Base-by-base conservation (phyloP, 2,329 filamentous ascomycete species). In the Rutstroemia sydowiana region DNA sequence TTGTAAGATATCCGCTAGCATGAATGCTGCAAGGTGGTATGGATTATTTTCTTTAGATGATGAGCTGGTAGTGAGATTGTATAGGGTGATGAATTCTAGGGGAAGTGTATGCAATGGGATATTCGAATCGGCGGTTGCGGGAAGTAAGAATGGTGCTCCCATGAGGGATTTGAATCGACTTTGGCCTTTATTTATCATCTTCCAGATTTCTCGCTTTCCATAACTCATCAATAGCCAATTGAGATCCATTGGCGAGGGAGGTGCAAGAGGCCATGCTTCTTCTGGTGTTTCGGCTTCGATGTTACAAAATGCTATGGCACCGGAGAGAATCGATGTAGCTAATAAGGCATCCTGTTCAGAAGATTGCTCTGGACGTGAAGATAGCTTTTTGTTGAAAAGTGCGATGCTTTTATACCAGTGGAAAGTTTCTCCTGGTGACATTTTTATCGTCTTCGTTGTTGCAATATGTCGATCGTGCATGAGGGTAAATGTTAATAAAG, bases 201-300 rank as follows among this genome's bases (percentile, higher is more conserved):
- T 61, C 73, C 74, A 81, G 1, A 84, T 68, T 3, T 71, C 70
- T 48, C 69, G 72, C 64, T 84, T 84, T 0, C 77, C 77, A 11
- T 77, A 71, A 52, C 70, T 73, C 62, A 84, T 72, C 45, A 69
- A 75, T 2, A 84, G 61, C 81, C 81, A 85, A 58, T 77, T 71
- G 1, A 84, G 67, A 55, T 82, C 77, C 1, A 66, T 60, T 0
- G 67, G 54, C 0, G 67, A 67, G 0, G 68, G 62, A 2, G 66
- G 56, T 34, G 70, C 74, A 1, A 85, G 65, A 0, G 81, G 81
- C 81, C 81, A 85, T 2, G 75, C 70, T 50, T 76, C 63, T 45
- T 73, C 64, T 0, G 76, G 67, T 0, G 67, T 65, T 0, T 60
- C 54, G 1, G 68, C 66, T 30, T 76, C 72, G 20, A 76, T 62